These are phyloP conservation scores for Calonectria hongkongensis DNA, from an alignment of 2,329 filamentous ascomycete species.

Conservation along the genomic window DNA sequence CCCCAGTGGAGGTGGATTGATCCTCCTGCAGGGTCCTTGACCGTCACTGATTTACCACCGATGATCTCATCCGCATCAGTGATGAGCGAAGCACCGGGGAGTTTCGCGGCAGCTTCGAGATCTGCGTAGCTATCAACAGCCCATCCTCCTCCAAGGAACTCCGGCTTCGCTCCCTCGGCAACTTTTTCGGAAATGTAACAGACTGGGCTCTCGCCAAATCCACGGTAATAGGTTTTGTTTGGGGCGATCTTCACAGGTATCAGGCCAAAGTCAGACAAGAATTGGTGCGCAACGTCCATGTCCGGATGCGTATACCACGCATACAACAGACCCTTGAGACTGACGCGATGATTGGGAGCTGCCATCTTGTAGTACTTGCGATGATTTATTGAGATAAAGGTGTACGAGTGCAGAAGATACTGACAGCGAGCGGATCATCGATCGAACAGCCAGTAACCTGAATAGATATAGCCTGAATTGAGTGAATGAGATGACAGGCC, in stretches of 20 bases:
- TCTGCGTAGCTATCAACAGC: background rate
- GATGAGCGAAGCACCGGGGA: background rate
- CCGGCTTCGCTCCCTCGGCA: background rate
- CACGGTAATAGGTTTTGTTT: conserved; percentile 16
- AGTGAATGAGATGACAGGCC: too few relatives aligned
- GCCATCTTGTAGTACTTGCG: background rate
- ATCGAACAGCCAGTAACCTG: background rate
- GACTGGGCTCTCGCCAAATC: conserved; percentile 8
- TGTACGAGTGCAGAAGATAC: too few relatives aligned
- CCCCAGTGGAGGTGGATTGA: conserved; percentile 8
- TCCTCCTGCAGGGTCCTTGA: conserved; percentile 10
- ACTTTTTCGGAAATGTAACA: conserved; percentile 12
- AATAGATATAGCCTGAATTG: background rate
- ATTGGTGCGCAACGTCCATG: conserved; percentile 1
- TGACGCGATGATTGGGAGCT: background rate
- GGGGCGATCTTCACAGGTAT: background rate
- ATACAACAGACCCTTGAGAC: conserved; percentile 7
- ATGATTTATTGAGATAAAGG: background rate
- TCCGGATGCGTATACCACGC: conserved; percentile 2
- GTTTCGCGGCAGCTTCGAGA: background rate
- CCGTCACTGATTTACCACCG: conserved; percentile 11
- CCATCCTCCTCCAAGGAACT: conserved; percentile 16
- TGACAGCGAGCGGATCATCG: background rate
- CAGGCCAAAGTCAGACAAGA: conserved; percentile 10
- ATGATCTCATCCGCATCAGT: background rate